These are phyloP conservation scores for Tribonema minus DNA, from an alignment of 108 stramenopile genomes.

Conservation along the genomic window DNA sequence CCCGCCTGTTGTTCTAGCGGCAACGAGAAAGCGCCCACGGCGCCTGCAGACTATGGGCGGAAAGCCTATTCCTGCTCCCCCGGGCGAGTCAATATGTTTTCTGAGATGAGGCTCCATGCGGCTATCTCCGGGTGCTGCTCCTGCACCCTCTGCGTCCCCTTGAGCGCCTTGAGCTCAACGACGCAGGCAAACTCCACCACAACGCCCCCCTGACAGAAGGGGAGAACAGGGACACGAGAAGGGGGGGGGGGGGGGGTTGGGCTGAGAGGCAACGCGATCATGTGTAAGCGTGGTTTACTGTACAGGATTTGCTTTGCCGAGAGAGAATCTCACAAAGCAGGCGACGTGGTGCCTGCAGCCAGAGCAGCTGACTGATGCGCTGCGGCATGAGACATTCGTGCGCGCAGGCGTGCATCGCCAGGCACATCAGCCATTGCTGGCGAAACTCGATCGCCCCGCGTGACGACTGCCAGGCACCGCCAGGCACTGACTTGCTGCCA, in stretches of 20 bases:
- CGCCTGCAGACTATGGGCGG: too few species aligned
- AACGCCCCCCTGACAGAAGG: constrained; percentile 19
- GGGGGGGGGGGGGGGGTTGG: neutral
- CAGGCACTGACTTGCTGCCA: too few species aligned
- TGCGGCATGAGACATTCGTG: neutral
- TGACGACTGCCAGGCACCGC: too few species aligned
- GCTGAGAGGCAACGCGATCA: neutral
- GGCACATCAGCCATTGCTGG: too few species aligned
- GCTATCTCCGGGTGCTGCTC: constrained; percentile 28
- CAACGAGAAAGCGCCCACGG: too few species aligned
- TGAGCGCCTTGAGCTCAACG: constrained; percentile 48
- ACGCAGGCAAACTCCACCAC: constrained; percentile 59
- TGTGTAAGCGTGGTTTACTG: neutral
- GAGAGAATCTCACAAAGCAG: neutral
- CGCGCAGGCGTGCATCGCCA: neutral
- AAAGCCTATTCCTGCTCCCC: too few species aligned
- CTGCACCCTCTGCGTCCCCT: constrained; percentile 31
- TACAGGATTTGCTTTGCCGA: neutral
- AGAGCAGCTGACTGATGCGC: neutral
- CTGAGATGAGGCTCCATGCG: constrained; percentile 43
- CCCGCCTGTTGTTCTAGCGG: too few species aligned
- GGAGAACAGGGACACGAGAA: neutral
- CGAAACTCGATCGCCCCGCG: too few species aligned
- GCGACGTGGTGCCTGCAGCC: neutral
- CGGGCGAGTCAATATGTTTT: constrained; percentile 36